Base-by-base conservation (phyloP, 495 filamentous ascomycete genomes). In the Alectoria sarmentosa region DNA sequence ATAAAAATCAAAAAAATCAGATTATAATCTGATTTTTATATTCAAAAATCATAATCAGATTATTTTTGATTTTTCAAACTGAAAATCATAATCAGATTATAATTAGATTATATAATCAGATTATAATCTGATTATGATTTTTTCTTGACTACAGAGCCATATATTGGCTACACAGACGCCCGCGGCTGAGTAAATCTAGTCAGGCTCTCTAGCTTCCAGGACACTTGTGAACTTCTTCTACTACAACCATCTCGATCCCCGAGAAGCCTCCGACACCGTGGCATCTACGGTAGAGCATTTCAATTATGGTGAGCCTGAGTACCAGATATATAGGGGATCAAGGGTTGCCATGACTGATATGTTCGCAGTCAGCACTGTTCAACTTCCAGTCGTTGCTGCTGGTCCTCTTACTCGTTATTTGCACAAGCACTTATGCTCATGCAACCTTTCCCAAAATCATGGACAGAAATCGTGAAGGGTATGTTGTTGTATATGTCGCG, bases 371-470 rank as follows among this genome's bases (percentile, higher is more conserved):
- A 66, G 94, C 95, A 37, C 86, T 98, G 67, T 98, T 98, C 86
- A 96, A 98, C 78, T 96, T 98, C 82, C 90, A 95, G 73, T 91
- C 90, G 60, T 86, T 97, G 63, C 83, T 98, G 49, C 84, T 97
- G 69, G 91, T 96, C 70, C 87, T 98, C 70, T 86, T 98, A 54
- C 89, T 98, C 69, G 84, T 93, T 66, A 94, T 98, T 72, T 98
- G 94, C 80, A 97, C 94, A 39, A 91, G 88, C 76, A 83, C 94
- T 56, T 96, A 98, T 79, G 84, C 90, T 46, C 94, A 98, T 78
- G 87, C 88, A 67, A 83, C 93, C 60, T 89, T 96, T 74, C 94
- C 94, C 0, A 88, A 88, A 9, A 89, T 96, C 70, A 91, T 98
- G 74, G 95, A 98, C 73, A 84, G 90, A 28, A 95, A 96, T 72